Percentiles rank a stretch among this genome's conserved stretches.
These are phyloP conservation scores for Meira nashicola DNA, from an alignment of 1,284 basidiomycete genomes.

Conservation along the genomic window DNA sequence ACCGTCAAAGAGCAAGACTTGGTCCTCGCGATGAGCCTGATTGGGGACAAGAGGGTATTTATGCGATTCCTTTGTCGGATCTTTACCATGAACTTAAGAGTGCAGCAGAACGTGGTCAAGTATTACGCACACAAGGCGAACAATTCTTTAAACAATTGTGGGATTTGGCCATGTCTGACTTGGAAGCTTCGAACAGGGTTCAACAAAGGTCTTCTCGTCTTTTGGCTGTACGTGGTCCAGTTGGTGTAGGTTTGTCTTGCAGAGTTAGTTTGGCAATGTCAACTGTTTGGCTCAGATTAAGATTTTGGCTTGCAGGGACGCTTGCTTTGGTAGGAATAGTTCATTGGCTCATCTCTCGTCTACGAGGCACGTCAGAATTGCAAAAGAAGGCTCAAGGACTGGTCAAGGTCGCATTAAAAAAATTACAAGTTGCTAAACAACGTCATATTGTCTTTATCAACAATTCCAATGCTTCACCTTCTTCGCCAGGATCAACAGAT, in stretches of 20 bases:
- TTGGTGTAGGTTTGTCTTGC: conserved; percentile 3
- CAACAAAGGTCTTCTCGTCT: not conserved
- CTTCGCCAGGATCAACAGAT: conserved; percentile 59
- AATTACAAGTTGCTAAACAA: conserved; percentile 24
- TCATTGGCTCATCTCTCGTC: conserved; percentile 20
- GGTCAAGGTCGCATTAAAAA: conserved; percentile 27
- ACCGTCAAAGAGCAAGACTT: not conserved
- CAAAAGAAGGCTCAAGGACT: conserved; percentile 20
- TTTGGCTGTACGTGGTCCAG: not conserved
- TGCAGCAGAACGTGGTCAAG: not conserved
- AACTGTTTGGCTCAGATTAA: not conserved
- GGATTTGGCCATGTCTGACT: conserved; percentile 42
- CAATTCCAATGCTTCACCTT: conserved; percentile 61
- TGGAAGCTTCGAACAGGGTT: conserved; percentile 10
- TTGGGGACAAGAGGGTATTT: not conserved
- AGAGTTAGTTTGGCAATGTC: not conserved
- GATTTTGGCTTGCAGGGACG: not conserved
- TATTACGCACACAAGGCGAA: conserved; percentile 6
- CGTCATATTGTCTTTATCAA: conserved; percentile 12
- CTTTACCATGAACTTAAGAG: not conserved
- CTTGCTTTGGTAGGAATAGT: not conserved
- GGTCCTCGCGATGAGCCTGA: not conserved
- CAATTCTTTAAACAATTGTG: conserved; percentile 39
- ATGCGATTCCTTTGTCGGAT: not conserved
- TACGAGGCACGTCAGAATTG: conserved; percentile 14